These are phyloP conservation scores for Macrophomina phaseolina DNA, from an alignment of 2,329 filamentous ascomycete genomes.

Conservation along the genomic window DNA sequence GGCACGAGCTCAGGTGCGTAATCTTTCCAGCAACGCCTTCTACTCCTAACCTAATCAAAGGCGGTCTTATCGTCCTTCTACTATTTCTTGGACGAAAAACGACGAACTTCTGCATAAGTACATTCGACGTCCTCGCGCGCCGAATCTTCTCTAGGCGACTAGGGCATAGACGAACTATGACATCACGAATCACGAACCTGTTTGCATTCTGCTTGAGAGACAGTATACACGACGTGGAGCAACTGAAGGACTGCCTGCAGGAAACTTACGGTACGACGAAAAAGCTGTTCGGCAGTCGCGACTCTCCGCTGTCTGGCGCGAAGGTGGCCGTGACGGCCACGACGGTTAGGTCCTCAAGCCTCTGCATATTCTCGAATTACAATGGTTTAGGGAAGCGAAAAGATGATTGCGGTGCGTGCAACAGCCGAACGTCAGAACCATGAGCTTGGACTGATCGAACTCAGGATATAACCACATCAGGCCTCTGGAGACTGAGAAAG, in stretches of 20 bases:
- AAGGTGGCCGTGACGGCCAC: slow-evolving; percentile 32
- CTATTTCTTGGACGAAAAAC: slow-evolving; percentile 29
- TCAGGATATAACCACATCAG: slow-evolving; percentile 31
- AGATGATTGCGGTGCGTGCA: slow-evolving; percentile 19
- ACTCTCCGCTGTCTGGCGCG: slow-evolving; percentile 22
- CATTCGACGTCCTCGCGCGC: slow-evolving; percentile 29
- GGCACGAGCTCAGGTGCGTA: slow-evolving; percentile 30
- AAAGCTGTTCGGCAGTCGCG: slow-evolving; percentile 27
- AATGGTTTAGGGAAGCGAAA: slow-evolving; percentile 28
- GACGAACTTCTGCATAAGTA: slow-evolving; percentile 25
- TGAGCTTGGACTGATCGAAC: slow-evolving; percentile 7
- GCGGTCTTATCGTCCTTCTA: slow-evolving; percentile 32
- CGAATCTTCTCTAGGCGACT: slow-evolving; percentile 24
- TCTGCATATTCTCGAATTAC: slow-evolving; percentile 33
- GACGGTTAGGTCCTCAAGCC: slow-evolving; percentile 20
- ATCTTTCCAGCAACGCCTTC: background rate
- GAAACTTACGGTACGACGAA: slow-evolving; percentile 27
- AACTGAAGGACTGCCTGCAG: slow-evolving; percentile 43
- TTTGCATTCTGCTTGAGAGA: slow-evolving; percentile 28
- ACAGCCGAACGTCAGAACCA: background rate
- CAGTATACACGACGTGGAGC: slow-evolving; percentile 36
- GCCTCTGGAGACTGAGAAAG: slow-evolving; percentile 25
- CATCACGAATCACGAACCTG: slow-evolving; percentile 40
- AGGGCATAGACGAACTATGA: slow-evolving; percentile 4
- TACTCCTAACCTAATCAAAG: slow-evolving; percentile 17